These are phyloP conservation scores for Rosa persica DNA, from an alignment of 306 rosid species.

Conservation along the genomic window DNA sequence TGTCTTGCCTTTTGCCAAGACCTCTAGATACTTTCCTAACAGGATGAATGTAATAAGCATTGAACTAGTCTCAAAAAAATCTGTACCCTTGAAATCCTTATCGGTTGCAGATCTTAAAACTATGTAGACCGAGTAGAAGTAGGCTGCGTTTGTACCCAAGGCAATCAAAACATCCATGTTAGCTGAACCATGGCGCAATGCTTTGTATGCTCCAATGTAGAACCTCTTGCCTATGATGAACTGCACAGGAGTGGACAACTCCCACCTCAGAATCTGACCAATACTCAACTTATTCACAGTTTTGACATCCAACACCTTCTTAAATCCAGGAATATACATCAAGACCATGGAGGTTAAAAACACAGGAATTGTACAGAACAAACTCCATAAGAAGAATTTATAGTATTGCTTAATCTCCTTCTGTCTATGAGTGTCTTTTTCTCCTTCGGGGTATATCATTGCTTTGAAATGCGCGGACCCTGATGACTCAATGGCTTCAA, in stretches of 20 bases:
- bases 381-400: conserved; percentile 59
- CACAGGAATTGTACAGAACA: conserved; percentile 60
- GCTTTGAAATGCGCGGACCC: conserved; percentile 66
- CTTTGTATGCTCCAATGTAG: conserved; percentile 65
- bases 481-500: conserved; percentile 58
- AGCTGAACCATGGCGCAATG: conserved; percentile 61
- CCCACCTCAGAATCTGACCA: conserved; percentile 67
- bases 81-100: conserved; percentile 53
- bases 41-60: conserved; percentile 81
- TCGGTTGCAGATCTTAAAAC: conserved; percentile 57
- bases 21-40: conserved; percentile 80
- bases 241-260: conserved; percentile 68
- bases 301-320: conserved; percentile 47
- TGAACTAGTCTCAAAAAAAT: conserved; percentile 84
- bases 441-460: conserved; percentile 50
- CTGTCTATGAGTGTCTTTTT: conserved; percentile 44
- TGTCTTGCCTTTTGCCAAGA: conserved; percentile 79
- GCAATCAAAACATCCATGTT: conserved; percentile 88
- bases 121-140: conserved; percentile 75
- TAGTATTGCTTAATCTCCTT: conserved; percentile 53
- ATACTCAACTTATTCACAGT: conserved; percentile 58
- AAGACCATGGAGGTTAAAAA: conserved; percentile 81
- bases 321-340: conserved; percentile 63
- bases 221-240: conserved; percentile 71
- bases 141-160: conserved; percentile 86